These are phyloP conservation scores for Sonneratia alba DNA, from an alignment of 345 rosid genomes.

Conservation along the genomic window DNA sequence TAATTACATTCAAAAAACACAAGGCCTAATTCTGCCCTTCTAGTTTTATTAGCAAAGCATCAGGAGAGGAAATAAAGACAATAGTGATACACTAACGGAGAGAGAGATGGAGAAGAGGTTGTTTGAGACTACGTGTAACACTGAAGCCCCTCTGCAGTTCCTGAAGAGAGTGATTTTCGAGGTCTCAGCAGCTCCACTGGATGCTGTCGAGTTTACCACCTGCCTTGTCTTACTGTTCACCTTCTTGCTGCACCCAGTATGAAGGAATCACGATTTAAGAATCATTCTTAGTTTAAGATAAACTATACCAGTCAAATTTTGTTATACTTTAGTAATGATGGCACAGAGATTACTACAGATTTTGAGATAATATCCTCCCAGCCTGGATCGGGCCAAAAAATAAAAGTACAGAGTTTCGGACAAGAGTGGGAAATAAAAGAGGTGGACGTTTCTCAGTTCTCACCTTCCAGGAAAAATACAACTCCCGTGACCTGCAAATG, in stretches of 20 bases:
- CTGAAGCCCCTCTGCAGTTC: slow-evolving; percentile 24
- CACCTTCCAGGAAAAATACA: slow-evolving; percentile 97
- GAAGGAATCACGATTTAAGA: background rate
- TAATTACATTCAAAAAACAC: no score
- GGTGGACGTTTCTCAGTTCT: slow-evolving; percentile 11
- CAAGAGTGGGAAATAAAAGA: no score
- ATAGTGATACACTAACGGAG: slow-evolving; percentile 25
- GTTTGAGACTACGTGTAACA: slow-evolving; percentile 6
- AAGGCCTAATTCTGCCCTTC: background rate
- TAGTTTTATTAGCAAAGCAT: slow-evolving; percentile 14
- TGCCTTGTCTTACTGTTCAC: slow-evolving; percentile 55
- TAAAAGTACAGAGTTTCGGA: background rate
- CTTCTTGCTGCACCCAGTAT: slow-evolving; percentile 51
- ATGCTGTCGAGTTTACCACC: slow-evolving; percentile 41
- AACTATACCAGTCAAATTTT: background rate
- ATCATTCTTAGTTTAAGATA: background rate
- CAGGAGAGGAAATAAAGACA: slow-evolving; percentile 33
- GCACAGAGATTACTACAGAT: background rate
- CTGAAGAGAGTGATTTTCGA: slow-evolving; percentile 20
- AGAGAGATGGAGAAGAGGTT: slow-evolving; percentile 8
- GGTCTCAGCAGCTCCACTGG: slow-evolving; percentile 32
- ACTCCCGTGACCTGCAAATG: slow-evolving; percentile 67
- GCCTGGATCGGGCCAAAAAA: background rate
- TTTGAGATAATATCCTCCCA: background rate
- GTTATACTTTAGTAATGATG: background rate